These are phyloP conservation scores for Fusarium concolor DNA, from an alignment of 2,329 filamentous ascomycete genomes.

Conservation along the genomic window DNA sequence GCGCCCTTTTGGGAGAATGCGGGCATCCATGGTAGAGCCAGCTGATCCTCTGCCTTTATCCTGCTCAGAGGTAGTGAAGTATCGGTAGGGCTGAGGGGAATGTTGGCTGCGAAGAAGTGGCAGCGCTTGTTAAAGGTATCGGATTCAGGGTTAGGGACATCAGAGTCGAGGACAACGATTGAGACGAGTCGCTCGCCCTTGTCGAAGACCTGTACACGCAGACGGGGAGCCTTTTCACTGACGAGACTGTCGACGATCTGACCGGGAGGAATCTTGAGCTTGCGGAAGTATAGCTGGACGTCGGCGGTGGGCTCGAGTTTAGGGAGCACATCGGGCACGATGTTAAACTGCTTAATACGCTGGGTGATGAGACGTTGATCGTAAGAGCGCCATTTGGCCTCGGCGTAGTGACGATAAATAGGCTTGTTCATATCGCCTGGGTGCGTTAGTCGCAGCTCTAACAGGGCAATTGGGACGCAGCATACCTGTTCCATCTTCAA, in stretches of 20 bases:
- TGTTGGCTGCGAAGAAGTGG: slow-evolving; percentile 84
- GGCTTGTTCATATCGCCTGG: slow-evolving; percentile 95
- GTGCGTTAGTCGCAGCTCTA: neutral
- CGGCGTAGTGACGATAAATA: slow-evolving; percentile 90
- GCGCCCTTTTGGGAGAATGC: slow-evolving; percentile 90
- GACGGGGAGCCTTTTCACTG: slow-evolving; percentile 78
- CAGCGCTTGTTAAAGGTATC: slow-evolving; percentile 84
- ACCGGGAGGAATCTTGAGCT: slow-evolving; percentile 77
- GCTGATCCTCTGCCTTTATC: slow-evolving; percentile 70
- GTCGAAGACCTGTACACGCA: slow-evolving; percentile 89
- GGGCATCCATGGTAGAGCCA: slow-evolving; percentile 84
- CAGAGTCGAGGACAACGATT: slow-evolving; percentile 87
- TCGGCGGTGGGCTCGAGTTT: slow-evolving; percentile 82
- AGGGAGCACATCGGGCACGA: slow-evolving; percentile 89
- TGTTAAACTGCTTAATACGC: slow-evolving; percentile 85
- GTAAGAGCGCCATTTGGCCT: slow-evolving; percentile 88
- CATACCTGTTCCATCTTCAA: slow-evolving; percentile 89
- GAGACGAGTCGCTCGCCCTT: slow-evolving; percentile 84
- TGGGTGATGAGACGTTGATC: slow-evolving; percentile 83
- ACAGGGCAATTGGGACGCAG: neutral
- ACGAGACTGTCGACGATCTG: slow-evolving; percentile 79
- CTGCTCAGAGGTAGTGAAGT: slow-evolving; percentile 73
- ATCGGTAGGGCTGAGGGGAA: slow-evolving; percentile 63
- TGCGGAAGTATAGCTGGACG: slow-evolving; percentile 83
- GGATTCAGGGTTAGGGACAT: slow-evolving; percentile 82